Conservation (phyloP, 2,329 filamentous ascomycete genomes). For the Neophaeococcomyces mojaviensis region DNA sequence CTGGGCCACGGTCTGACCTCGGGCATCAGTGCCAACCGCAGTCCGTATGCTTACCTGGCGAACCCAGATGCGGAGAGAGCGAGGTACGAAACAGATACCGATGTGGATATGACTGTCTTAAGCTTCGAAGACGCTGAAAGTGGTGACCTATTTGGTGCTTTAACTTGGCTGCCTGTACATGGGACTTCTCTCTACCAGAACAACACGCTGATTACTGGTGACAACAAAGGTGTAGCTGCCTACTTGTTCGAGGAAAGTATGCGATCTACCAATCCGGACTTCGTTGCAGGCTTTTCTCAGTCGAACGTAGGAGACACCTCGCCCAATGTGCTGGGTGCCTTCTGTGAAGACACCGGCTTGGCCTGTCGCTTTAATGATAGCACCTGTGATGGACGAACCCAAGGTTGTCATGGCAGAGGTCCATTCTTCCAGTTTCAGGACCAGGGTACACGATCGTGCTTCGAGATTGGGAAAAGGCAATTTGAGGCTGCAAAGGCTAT, state of each 20-base stretch:
- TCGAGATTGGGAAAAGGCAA: slow-evolving; percentile 42
- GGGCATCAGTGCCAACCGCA: slow-evolving; percentile 81
- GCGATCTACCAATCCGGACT: slow-evolving; percentile 37
- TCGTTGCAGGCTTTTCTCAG: slow-evolving; percentile 88
- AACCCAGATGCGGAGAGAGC: slow-evolving; percentile 72
- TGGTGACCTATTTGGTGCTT: slow-evolving; percentile 66
- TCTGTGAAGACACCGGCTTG: slow-evolving; percentile 71
- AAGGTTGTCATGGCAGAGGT: slow-evolving; percentile 39
- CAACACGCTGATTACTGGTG: slow-evolving; percentile 84
- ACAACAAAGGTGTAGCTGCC: slow-evolving; percentile 92
- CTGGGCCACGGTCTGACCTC: slow-evolving; percentile 62
- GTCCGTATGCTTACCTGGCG: slow-evolving; percentile 76
- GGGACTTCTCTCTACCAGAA: slow-evolving; percentile 87
- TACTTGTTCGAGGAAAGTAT: slow-evolving; percentile 65
- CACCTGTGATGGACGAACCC: slow-evolving; percentile 55
- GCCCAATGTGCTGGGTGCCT: slow-evolving; percentile 80
- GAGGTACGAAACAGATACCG: slow-evolving; percentile 57
- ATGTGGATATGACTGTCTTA: slow-evolving; percentile 73
- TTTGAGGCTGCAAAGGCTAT: slow-evolving; percentile 40
- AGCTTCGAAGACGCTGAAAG: slow-evolving; percentile 69
- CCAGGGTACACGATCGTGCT: slow-evolving; percentile 42
- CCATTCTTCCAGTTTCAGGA: slow-evolving; percentile 39
- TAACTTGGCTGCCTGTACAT: slow-evolving; percentile 90
- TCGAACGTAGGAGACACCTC: slow-evolving; percentile 85
- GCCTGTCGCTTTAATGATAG: slow-evolving; percentile 58